Conservation (phyloP, 2,329 filamentous ascomycete species). For the Fusarium sp. region DNA sequence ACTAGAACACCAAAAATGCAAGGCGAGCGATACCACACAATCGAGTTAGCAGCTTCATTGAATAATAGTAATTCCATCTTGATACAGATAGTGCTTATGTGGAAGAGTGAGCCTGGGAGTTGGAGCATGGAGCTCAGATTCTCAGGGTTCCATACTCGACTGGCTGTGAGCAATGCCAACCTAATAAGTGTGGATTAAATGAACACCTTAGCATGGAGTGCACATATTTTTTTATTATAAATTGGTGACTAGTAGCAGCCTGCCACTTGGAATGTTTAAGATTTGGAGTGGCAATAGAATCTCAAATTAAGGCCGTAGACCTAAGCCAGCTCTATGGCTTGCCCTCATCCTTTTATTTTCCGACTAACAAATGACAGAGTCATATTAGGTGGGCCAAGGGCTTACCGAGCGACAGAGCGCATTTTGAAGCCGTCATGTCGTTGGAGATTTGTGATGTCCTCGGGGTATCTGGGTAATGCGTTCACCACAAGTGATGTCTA, state of each 20-base stretch:
- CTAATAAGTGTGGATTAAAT: background rate
- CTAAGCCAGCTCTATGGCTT: no score
- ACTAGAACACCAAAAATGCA: background rate
- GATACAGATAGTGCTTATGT: background rate
- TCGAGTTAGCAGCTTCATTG: background rate
- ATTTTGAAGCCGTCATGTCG: no score
- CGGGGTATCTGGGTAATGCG: no score
- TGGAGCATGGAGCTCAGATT: background rate
- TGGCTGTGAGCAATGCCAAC: background rate
- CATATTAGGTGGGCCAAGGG: no score
- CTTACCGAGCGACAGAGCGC: no score
- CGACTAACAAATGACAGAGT: no score
- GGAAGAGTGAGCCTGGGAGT: background rate
- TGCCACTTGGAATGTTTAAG: no score
- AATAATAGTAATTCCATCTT: background rate
- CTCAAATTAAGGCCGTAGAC: no score
- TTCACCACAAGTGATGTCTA: no score
- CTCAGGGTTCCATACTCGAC: background rate
- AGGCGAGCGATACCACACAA: background rate
- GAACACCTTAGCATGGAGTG: background rate
- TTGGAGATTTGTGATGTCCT: no score
- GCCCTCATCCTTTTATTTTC: no score
- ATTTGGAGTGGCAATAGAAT: no score
- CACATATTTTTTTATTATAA: fast-evolving
- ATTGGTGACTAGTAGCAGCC: background rate